Base-by-base conservation (phyloP, 2,329 filamentous ascomycete genomes). In the Chalaropsis thielavioides region DNA sequence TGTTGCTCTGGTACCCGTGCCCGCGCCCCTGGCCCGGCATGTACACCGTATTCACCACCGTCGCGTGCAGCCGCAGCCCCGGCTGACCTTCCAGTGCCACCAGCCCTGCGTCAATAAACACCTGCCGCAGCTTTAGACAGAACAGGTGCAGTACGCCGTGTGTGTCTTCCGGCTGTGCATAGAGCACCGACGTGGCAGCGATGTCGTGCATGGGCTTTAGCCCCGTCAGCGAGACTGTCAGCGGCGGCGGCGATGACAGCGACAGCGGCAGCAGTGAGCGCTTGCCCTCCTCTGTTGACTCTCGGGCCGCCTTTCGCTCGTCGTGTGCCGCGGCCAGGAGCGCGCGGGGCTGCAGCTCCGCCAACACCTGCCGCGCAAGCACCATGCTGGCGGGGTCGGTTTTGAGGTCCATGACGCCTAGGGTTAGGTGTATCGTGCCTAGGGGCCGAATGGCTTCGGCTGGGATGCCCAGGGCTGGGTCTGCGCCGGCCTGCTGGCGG, bases 41-140 rank as follows among this genome's bases (percentile, higher is more conserved):
- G 72, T 96, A 95, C 15, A 91, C 83, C 0, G 91, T 95, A 73
- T 96, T 96, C 62, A 94, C 75, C 3, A 96, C 76, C 0, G 92
- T 96, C 19, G 89, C 90, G 72, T 96, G 92, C 62, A 96, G 75
- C 22, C 89, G 80, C 68, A 96, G 73, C 6, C 83, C 81, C 64
- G 89, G 77, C 13, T 76, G 75, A 31, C 89, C 85, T 0, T 77
- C 75, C 0, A 78, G 10, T 6, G 3, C 72, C 71, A 91, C 75
- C 10, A 88, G 73, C 1, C 79, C 83, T 0, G 76, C 76, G 1
- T 81, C 76, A 19, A 75, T 75, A 69, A 92, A 90, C 1, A 70
- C 68, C 0, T 74, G 71, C 67, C 79, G 76, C 15, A 90, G 71
- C n/a, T 71, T 72, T 68, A 81, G 74, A 68, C 84, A 86, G 71